Conservation (phyloP, 2,329 filamentous ascomycete species). For the Penicillium sp. region DNA sequence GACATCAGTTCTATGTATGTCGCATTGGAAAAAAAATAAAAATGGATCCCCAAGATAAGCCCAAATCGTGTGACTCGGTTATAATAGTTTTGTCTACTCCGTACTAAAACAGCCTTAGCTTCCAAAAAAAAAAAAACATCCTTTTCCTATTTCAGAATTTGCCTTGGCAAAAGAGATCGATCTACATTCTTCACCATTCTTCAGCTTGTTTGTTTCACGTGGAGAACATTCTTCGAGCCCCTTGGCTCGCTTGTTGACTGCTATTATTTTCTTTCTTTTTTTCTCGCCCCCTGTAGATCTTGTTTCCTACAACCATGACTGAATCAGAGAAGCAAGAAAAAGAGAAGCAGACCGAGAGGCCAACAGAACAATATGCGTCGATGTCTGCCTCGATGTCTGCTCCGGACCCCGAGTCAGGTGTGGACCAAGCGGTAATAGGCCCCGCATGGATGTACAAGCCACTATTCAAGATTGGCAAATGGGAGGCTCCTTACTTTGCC, state of each 20-base stretch:
- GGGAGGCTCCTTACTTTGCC: slow-evolving; percentile 65
- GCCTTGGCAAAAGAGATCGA: neutral
- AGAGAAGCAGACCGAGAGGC: slow-evolving; percentile 13
- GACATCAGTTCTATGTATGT: slow-evolving; percentile 1
- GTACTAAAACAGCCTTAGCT: neutral
- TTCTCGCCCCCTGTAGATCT: neutral
- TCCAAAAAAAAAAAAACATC: neutral
- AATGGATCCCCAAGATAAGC: slow-evolving; percentile 9
- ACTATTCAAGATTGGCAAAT: slow-evolving; percentile 52
- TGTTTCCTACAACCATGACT: slow-evolving; percentile 14
- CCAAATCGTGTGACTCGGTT: slow-evolving; percentile 8
- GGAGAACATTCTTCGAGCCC: slow-evolving; percentile 6
- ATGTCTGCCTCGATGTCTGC: neutral
- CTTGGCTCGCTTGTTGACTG: slow-evolving; percentile 8
- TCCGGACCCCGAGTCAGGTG: slow-evolving; percentile 26
- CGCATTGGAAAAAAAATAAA: slow-evolving; percentile 4
- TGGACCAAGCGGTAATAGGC: slow-evolving; percentile 28
- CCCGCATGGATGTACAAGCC: slow-evolving; percentile 67
- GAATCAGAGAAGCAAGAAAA: slow-evolving; percentile 15
- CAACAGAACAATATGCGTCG: slow-evolving; percentile 34
- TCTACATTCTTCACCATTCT: slow-evolving; percentile 7
- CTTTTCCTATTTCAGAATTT: neutral
- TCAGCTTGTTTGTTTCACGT: slow-evolving; percentile 5
- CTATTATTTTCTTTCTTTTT: neutral
- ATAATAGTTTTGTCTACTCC: neutral